Base-by-base conservation (phyloP, 305 asterid genomes). In the Fraxinus greggii region DNA sequence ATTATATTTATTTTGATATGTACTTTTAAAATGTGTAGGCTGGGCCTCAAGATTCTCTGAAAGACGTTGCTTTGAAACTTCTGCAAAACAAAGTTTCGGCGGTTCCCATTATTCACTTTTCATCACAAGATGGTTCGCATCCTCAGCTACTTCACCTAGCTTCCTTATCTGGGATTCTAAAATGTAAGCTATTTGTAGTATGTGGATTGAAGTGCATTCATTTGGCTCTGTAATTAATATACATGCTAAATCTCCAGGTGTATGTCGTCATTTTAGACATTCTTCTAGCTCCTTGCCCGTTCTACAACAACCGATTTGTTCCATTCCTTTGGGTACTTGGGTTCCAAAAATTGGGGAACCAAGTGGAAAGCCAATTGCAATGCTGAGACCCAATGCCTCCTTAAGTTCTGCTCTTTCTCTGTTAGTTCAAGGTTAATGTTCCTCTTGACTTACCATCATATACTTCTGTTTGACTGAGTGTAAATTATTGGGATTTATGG, bases 71-170 rank as follows among this genome's bases (percentile, higher is more conserved):
- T 29, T 80, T 89, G 84, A 92, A 88, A 77, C 89, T 92, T 85
- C 85, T 90, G 86, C 92, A 88, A 28, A 89, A 81, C 87, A 92
- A 90, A 80, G 91, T 92, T 78, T 86, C 95, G 5, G 86, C 92
- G 32, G 63, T 92, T 84, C 95, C 95, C 48, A 77, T 92, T 26
- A 88, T 90, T 85, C 91, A 91, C 86, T 91, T 93, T 51, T 86
- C 90, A 82, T 87, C 92, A 79, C 91, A 80, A 72, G 92, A 92
- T 82, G 92, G 90, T 74, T 90, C 88, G 77, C 86, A 83, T 86
- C 94, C 92, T 79, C 95, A 90, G 82, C 90, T 92, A 81, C 91
- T 92, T 81, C 95, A 92, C 84, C 79, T 92, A 73, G 92, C 95
- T 84, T 86, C 91, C 83, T 87, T 92, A 76, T 84, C 92, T 63